Evolutionary conservation across 768 basidiomycete genomes (phyloP).

Genomic region (Lanmaoa pseudosensibilis): DNA sequence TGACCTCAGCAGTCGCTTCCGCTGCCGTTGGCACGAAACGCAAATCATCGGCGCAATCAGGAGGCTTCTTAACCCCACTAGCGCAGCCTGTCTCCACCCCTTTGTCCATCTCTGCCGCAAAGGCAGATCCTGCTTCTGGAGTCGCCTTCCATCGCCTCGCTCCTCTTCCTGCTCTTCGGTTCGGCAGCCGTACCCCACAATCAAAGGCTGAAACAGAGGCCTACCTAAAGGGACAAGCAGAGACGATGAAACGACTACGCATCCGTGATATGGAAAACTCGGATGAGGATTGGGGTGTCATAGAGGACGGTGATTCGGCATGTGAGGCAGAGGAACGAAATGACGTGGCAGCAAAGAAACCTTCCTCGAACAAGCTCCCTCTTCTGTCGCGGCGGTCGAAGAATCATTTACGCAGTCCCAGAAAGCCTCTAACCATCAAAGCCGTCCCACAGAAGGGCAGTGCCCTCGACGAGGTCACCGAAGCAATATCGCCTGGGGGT

Average conservation of each 20-base stretch:
- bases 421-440: conserved; percentile 25
- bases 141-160: conserved; percentile 37
- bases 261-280: conserved; percentile 55
- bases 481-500: conserved; percentile 73
- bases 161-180: conserved; percentile 34
- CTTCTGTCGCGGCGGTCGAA: conserved; percentile 28
- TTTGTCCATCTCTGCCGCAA: conserved; percentile 36
- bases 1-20: conserved; percentile 22
- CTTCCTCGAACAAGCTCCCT: conserved; percentile 32
- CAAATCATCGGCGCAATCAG: conserved; percentile 49
- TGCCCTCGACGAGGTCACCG: conserved; percentile 57
- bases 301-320: conserved; percentile 50
- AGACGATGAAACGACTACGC: conserved; percentile 60
- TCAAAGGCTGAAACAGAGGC: conserved; percentile 39
- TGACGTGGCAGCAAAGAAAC: conserved; percentile 29
- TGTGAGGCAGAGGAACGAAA: conserved; percentile 49
- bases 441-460: conserved; percentile 41
- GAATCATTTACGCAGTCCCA: conserved; percentile 31
- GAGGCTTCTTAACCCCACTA: conserved; percentile 57
- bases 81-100: conserved; percentile 46
- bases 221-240: conserved; percentile 53
- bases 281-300: conserved; percentile 44
- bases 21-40: conserved; percentile 61
- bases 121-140: conserved; percentile 34
- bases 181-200: conserved; percentile 32